phyloP scores from a whole-genome alignment of 2,329 filamentous ascomycete genomes.

The Hypoxylon sp. region DNA sequence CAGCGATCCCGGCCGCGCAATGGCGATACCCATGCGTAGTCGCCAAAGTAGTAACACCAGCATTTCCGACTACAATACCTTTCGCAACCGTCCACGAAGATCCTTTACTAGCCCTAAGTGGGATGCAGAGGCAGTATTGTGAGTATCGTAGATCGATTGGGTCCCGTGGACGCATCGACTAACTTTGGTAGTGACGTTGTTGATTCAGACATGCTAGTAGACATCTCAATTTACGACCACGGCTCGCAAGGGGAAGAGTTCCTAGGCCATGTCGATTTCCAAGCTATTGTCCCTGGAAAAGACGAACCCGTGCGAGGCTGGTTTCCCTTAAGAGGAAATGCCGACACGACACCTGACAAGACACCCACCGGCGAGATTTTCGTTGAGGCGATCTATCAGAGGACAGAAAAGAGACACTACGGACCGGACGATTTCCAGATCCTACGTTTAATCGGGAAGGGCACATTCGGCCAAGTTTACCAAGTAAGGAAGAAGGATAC shows the following conservation, averaged over 20 bases:
- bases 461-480: conserved; percentile 98
- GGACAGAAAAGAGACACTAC: conserved; percentile 89
- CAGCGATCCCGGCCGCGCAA: conserved; percentile 85
- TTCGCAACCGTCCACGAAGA: conserved; percentile 69
- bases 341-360: conserved; percentile 78
- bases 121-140: conserved; percentile 97
- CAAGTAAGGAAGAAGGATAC: conserved; percentile 99
- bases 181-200: conserved; percentile 82
- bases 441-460: conserved; percentile 95
- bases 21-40: conserved; percentile 97
- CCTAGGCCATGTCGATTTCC: conserved; percentile 88
- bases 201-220: conserved; percentile 88
- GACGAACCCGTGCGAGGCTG: conserved; percentile 84
- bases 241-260: conserved; percentile 87
- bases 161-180: conserved; percentile 36
- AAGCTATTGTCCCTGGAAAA: conserved; percentile 74
- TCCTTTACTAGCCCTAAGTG: conserved; percentile 88
- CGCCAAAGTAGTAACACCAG: conserved; percentile 97
- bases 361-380: conserved; percentile 89
- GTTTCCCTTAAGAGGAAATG: conserved; percentile 84
- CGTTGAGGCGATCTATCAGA: conserved; percentile 87
- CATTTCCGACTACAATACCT: conserved; percentile 74
- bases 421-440: conserved; percentile 97
- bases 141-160: conserved; percentile 60
- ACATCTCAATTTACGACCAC: conserved; percentile 93